These are phyloP conservation scores for Lupinus albus DNA, from an alignment of 306 rosid species.

Conservation along the genomic window DNA sequence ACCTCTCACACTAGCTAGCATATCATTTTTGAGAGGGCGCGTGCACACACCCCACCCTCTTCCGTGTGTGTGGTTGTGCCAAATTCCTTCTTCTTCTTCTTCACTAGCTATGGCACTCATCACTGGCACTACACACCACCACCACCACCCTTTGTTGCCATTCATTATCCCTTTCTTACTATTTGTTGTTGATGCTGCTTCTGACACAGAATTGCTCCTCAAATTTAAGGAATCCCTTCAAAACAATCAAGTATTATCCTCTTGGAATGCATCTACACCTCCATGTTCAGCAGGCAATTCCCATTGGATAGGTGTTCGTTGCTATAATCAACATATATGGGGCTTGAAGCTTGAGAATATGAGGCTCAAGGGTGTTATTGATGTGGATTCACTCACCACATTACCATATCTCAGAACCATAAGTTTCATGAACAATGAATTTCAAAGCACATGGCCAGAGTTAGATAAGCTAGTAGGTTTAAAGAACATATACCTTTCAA, in stretches of 20 bases:
- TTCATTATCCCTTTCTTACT: neutral
- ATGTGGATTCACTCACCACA: slow-evolving; percentile 47
- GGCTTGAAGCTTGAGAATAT: slow-evolving; percentile 65
- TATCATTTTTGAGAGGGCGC: slow-evolving; percentile 47
- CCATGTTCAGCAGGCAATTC: slow-evolving; percentile 51
- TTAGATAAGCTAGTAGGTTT: slow-evolving; percentile 42
- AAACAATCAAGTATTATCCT: slow-evolving; percentile 35
- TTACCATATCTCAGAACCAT: slow-evolving; percentile 56
- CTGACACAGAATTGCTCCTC: slow-evolving; percentile 53
- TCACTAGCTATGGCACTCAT: slow-evolving; percentile 41
- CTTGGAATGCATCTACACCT: slow-evolving; percentile 47
- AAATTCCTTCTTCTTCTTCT: slow-evolving; percentile 10
- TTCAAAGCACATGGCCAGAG: slow-evolving; percentile 58
- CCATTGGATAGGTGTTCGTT: slow-evolving; percentile 65
- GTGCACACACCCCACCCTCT: slow-evolving; percentile 52
- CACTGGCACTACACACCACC: neutral
- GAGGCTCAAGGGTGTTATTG: slow-evolving; percentile 65
- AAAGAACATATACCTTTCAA: slow-evolving; percentile 57
- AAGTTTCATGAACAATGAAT: slow-evolving; percentile 63
- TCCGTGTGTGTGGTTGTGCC: slow-evolving; percentile 44
- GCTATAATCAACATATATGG: slow-evolving; percentile 54
- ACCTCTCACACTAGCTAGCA: slow-evolving; percentile 13
- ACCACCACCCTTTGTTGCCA: neutral
- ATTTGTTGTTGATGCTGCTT: neutral
- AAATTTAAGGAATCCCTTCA: slow-evolving; percentile 58